Evolutionary conservation across 176 grass and related monocot genomes (phyloP).

Genomic region (Panicum miliaceum): DNA sequence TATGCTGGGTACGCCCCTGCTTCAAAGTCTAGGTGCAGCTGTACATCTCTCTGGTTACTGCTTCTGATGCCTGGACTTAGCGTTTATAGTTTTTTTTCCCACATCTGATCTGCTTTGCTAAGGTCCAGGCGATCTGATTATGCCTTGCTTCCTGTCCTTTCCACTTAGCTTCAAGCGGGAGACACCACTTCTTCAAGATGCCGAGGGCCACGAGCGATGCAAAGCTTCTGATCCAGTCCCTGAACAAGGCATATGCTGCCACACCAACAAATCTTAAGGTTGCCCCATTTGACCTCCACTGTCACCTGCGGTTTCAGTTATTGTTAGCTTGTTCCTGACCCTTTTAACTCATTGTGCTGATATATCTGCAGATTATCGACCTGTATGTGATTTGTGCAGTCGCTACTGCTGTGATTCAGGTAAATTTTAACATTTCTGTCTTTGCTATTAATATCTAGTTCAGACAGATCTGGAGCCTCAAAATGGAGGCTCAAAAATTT

Average conservation of each 20-base stretch:
- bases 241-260: conserved; percentile 74
- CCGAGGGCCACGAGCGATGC: conserved; percentile 62
- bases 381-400: conserved; percentile 77
- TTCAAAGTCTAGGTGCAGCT: no score
- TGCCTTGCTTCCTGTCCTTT: neutral
- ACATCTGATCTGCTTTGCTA: neutral
- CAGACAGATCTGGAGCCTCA: neutral
- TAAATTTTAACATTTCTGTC: neutral
- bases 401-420: conserved; percentile 69
- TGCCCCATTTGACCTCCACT: neutral
- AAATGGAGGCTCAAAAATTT: neutral
- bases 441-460: neutral
- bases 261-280: conserved; percentile 88
- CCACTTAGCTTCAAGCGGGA: neutral
- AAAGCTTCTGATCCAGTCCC: conserved; percentile 72
- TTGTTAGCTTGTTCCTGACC: neutral
- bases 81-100: no score
- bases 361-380: conserved; percentile 78
- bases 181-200: conserved; percentile 44
- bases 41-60: no score
- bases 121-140: neutral
- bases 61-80: no score
- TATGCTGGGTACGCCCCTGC: no score
- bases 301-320: neutral
- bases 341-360: neutral